Conservation (phyloP, 306 rosid genomes). For the Trifolium fragiferum region DNA sequence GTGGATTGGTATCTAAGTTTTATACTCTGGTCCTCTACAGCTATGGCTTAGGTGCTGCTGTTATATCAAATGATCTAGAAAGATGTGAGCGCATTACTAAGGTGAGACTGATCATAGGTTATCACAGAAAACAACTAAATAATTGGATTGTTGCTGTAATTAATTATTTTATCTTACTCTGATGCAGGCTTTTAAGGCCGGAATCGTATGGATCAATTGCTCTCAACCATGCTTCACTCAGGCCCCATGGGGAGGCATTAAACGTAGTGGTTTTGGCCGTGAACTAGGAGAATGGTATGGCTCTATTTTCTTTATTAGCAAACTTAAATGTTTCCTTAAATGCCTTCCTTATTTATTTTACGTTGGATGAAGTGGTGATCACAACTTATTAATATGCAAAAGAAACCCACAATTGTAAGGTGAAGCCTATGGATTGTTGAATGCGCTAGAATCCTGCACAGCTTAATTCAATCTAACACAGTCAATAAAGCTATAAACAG, state of each 20-base stretch:
- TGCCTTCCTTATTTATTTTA: neutral
- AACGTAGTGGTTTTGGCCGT: constrained; percentile 97
- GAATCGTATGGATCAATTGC: constrained; percentile 94
- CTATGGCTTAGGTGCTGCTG: constrained; percentile 89
- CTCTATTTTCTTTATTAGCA: constrained; percentile 29
- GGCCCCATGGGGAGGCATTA: constrained; percentile 99
- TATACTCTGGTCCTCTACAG: constrained; percentile 55
- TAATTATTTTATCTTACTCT: constrained; percentile 26
- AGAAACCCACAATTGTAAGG: constrained; percentile 19
- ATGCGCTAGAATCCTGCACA: constrained; percentile 3
- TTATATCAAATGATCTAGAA: constrained; percentile 86
- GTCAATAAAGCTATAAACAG: constrained; percentile 14
- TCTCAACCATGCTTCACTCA: constrained; percentile 97
- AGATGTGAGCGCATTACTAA: constrained; percentile 88
- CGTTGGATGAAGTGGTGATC: constrained; percentile 6
- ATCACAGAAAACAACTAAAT: constrained; percentile 13
- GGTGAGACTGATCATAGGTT: constrained; percentile 58
- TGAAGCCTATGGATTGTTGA: constrained; percentile 28
- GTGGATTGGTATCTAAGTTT: constrained; percentile 33
- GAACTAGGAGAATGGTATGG: constrained; percentile 95
- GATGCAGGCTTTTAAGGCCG: constrained; percentile 82
- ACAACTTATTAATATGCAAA: constrained; percentile 6
- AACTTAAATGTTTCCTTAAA: constrained; percentile 10
- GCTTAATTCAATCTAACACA: constrained; percentile 13
- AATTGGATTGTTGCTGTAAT: constrained; percentile 24